Percentiles rank a stretch among this genome's conserved stretches.
Conservation (phyloP, 2,329 filamentous ascomycete species). For the Aspergillus niger region DNA sequence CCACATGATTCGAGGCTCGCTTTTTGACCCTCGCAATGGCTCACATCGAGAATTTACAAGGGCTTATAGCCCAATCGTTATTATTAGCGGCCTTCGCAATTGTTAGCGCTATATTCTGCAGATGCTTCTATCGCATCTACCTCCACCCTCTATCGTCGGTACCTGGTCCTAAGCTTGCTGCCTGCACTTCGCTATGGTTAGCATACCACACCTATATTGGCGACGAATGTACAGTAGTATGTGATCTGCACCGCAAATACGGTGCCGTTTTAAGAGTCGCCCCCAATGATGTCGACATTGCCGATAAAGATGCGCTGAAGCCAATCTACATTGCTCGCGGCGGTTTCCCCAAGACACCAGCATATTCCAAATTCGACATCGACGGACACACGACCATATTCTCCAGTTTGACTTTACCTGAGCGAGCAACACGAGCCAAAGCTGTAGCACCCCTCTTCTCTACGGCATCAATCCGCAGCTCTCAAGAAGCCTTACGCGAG, state of each 20-base stretch:
- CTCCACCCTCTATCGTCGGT: slow-evolving; percentile 44
- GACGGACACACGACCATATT: slow-evolving; percentile 60
- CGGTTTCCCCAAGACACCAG: slow-evolving; percentile 55
- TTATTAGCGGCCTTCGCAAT: neutral
- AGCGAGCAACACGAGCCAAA: slow-evolving; percentile 52
- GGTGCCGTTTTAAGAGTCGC: slow-evolving; percentile 41
- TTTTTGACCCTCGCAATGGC: neutral
- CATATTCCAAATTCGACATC: slow-evolving; percentile 60
- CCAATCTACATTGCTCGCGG: slow-evolving; percentile 56
- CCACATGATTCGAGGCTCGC: neutral
- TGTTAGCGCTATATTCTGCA: neutral
- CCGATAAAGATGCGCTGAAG: slow-evolving; percentile 49
- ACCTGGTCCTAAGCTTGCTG: slow-evolving; percentile 42
- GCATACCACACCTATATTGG: slow-evolving; percentile 34
- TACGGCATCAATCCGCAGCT: slow-evolving; percentile 23
- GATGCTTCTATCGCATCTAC: slow-evolving; percentile 35
- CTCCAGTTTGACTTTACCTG: slow-evolving; percentile 46
- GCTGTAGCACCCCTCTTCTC: slow-evolving; percentile 54
- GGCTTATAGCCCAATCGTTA: neutral
- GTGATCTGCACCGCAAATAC: slow-evolving; percentile 36
- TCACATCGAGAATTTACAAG: neutral
- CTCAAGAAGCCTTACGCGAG: slow-evolving; percentile 16
- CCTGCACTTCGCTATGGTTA: slow-evolving; percentile 38
- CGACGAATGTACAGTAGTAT: slow-evolving; percentile 32
- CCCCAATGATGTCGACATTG: slow-evolving; percentile 45